A percentile compares a stretch with the other conserved stretches of the same genome.
Evolutionary conservation across 352 stramenopile genomes (phyloP).

Genomic region (Ophiocytium majus): DNA sequence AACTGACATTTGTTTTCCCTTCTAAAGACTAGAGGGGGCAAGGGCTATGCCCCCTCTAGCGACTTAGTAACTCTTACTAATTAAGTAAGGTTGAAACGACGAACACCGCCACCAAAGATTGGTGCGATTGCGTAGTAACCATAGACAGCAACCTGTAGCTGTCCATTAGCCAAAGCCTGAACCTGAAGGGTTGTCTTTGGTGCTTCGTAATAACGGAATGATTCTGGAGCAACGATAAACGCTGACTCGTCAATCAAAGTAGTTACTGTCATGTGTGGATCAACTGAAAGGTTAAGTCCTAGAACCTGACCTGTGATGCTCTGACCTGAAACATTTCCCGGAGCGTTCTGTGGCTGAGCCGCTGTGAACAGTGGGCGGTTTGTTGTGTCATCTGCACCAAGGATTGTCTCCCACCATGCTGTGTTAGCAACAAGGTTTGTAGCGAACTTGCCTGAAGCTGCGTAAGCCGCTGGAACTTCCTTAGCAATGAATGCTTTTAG

Average conservation of each 20-base stretch:
- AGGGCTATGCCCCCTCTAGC: conserved; percentile 16
- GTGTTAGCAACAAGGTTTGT: conserved; percentile 20
- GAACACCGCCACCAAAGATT: conserved; percentile 19
- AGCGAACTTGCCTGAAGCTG: conserved; percentile 18
- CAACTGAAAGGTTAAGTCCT: conserved; percentile 20
- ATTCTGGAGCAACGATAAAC: conserved; percentile 20
- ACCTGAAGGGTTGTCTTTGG: conserved; percentile 19
- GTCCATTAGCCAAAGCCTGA: conserved; percentile 19
- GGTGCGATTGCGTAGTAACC: conserved; percentile 18
- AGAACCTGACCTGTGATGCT: conserved; percentile 19
- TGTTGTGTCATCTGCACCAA: conserved; percentile 19
- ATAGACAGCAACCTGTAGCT: conserved; percentile 19
- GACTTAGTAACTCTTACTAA: conserved; percentile 22
- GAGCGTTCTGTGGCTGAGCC: conserved; percentile 16
- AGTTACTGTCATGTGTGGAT: conserved; percentile 20
- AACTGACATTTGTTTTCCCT: conserved; percentile 21
- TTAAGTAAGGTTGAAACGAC: conserved; percentile 21
- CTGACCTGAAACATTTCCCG: conserved; percentile 19
- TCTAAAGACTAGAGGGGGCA: conserved; percentile 19
- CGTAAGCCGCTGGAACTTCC: conserved; percentile 17
- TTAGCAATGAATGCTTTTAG: conserved; percentile 22
- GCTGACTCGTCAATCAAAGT: conserved; percentile 19
- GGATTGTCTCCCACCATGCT: conserved; percentile 18
- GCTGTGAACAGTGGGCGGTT: conserved; percentile 17
- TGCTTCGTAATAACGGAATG: conserved; percentile 20